Evolutionary conservation across 495 filamentous ascomycete species (phyloP), one percentile per base, ranked within the genome.

Genomic region (Echria macrotheca): DNA sequence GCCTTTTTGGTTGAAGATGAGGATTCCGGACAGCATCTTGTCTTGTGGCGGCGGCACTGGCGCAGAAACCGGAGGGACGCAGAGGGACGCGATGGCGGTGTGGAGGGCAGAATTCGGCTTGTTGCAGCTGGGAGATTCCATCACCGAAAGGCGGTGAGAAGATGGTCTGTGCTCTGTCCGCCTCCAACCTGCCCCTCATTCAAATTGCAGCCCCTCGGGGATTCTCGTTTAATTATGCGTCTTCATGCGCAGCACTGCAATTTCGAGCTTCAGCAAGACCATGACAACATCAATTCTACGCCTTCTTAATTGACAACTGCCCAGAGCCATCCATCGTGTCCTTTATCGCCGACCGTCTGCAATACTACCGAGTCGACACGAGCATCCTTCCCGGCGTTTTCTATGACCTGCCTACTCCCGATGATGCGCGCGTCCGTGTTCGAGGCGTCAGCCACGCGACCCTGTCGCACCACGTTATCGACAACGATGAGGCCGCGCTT

Each of bases 1-100:
- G 72, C 93, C 93, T 69, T 99, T 99, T 66, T 97, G 94, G 60
- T 99, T 99, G 75, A 99, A 99, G 56, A 99, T 81, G 38, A 99
- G 79, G 58, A 99, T 90, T 49, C 93, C 93, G 52, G 90, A 96
- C 55, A 97, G 76, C 93, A 97, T 97, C 47, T 56, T 84, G 75
- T 14, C 17, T 41, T 15, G 3, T 5, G 38, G 8, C 38, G 14
- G 21, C 21, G 17, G 38, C 35, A 18, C 35, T 37, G 35, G 5
- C 35, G 35, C 35, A 18, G 35, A 18, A 14, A 17, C 9, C 31
- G 2, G 35, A 1, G 8, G n/a, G n/a, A 18, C 21, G 6, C 2
- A 18, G n/a, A 8, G 35, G 14, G 5, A 9, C 7, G 35, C 35
- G 35, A 37, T 37, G 35, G 35, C 12, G 28, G 28, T 31, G 28